Percentiles rank a stretch among this genome's conserved stretches.
phyloP scores from a whole-genome alignment of 2,329 filamentous ascomycete species.

The Ambrosiella xylebori region DNA sequence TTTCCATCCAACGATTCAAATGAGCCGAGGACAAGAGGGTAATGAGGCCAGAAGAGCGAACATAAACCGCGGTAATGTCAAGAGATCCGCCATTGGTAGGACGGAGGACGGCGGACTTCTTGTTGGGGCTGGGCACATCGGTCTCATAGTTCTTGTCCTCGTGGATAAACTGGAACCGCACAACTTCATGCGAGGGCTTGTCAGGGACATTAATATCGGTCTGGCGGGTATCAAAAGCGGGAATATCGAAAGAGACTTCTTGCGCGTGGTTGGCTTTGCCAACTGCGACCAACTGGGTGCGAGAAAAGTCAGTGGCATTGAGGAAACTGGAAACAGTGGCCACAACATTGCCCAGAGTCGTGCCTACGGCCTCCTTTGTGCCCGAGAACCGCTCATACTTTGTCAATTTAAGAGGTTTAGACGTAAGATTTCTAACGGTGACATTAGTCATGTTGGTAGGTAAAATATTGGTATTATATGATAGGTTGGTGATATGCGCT shows the following conservation, averaged over 20 bases:
- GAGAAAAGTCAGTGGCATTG: slow-evolving; percentile 23
- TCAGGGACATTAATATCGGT: slow-evolving; percentile 43
- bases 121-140: slow-evolving; percentile 48
- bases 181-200: slow-evolving; percentile 43
- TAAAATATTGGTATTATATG: neutral
- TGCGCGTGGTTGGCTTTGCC: slow-evolving; percentile 43
- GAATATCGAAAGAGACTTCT: slow-evolving; percentile 45
- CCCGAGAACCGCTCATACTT: slow-evolving; percentile 55
- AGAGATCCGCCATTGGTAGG: slow-evolving; percentile 34
- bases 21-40: slow-evolving; percentile 54
- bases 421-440: slow-evolving; percentile 68
- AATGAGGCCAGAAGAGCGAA: slow-evolving; percentile 30
- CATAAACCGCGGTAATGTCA: slow-evolving; percentile 50
- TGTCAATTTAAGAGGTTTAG: slow-evolving; percentile 49
- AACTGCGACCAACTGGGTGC: slow-evolving; percentile 25
- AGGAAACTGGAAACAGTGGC: slow-evolving; percentile 27
- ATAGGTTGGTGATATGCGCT: neutral
- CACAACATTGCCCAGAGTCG: slow-evolving; percentile 30
- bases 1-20: slow-evolving; percentile 63
- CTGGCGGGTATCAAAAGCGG: slow-evolving; percentile 47
- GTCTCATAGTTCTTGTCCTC: slow-evolving; percentile 47
- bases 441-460: slow-evolving; percentile 31
- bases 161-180: slow-evolving; percentile 54
- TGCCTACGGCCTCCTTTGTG: slow-evolving; percentile 24
- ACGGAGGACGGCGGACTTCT: slow-evolving; percentile 42